These are phyloP conservation scores for Pyrrhoderma noxium DNA, from an alignment of 1,284 basidiomycete species.

Conservation along the genomic window DNA sequence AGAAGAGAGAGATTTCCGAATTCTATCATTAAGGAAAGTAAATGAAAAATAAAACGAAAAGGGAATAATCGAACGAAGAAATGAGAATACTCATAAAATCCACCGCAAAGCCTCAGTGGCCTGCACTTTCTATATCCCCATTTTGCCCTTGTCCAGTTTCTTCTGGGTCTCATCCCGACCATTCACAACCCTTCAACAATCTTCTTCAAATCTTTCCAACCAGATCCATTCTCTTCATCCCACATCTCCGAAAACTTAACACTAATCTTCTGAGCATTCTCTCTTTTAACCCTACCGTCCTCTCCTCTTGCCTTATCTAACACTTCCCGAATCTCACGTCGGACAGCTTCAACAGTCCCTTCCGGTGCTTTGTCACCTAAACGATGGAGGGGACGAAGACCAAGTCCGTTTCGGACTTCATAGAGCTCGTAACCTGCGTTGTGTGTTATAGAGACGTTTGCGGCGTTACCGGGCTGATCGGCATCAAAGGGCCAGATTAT, in stretches of 20 bases:
- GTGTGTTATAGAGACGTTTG: constrained; percentile 21
- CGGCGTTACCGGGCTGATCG: constrained; percentile 24
- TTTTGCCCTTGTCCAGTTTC: too few relatives aligned
- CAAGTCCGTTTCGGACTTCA: constrained; percentile 25
- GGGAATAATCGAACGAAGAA: too few relatives aligned
- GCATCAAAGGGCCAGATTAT: constrained; percentile 25
- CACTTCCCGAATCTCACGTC: constrained; percentile 4
- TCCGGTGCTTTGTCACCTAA: constrained; percentile 7
- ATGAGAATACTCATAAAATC: too few relatives aligned
- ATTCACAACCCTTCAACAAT: too few relatives aligned
- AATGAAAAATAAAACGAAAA: too few relatives aligned
- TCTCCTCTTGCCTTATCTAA: constrained; percentile 5
- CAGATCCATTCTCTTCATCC: constrained; percentile 3
- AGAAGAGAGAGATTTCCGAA: too few relatives aligned
- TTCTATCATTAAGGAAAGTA: too few relatives aligned
- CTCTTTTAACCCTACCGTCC: constrained; percentile 9
- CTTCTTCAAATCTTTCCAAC: constrained; percentile 1
- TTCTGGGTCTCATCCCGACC: too few relatives aligned
- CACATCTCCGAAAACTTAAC: constrained; percentile 1
- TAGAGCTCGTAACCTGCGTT: constrained; percentile 25
- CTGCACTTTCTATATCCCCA: too few relatives aligned
- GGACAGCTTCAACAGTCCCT: constrained; percentile 12
- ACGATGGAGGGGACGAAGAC: constrained; percentile 19
- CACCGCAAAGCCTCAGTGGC: too few relatives aligned
- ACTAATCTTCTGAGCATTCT: constrained; percentile 8